Conservation (phyloP, 192 early-diverging fungal species). For the Mortierella alpina region DNA sequence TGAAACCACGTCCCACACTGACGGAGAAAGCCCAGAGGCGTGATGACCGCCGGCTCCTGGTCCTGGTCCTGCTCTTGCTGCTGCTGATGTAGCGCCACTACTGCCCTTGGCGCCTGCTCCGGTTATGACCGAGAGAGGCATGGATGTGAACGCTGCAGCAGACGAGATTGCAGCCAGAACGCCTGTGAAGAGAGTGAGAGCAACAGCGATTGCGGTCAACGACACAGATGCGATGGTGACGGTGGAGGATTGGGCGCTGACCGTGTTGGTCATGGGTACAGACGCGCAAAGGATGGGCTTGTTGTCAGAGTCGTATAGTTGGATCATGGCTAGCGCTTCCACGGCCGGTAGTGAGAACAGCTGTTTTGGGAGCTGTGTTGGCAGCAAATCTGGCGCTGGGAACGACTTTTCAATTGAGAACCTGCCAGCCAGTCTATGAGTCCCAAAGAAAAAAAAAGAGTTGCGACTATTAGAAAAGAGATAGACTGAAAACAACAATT, state of each 20-base stretch:
- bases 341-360: conserved; percentile 40
- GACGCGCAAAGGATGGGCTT: conserved; percentile 29
- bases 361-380: conserved; percentile 30
- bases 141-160: conserved; percentile 21
- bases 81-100: neutral
- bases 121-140: conserved; percentile 4
- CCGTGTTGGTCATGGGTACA: conserved; percentile 28
- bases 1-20: conserved; percentile 44
- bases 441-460: neutral
- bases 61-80: neutral
- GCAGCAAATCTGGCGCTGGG: conserved; percentile 20
- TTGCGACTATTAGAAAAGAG: neutral
- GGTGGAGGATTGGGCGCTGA: conserved; percentile 30
- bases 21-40: conserved; percentile 15
- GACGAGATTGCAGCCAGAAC: conserved; percentile 34
- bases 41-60: neutral
- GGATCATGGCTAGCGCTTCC: conserved; percentile 32
- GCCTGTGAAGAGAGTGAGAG: conserved; percentile 18
- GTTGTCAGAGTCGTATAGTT: conserved; percentile 28
- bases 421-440: conserved; percentile 20
- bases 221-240: conserved; percentile 35
- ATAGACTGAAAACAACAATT: neutral
- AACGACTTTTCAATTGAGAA: conserved; percentile 43
- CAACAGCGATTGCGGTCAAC: conserved; percentile 15
- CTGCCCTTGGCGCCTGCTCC: neutral